phyloP scores from a whole-genome alignment of 2,329 filamentous ascomycete genomes.

The Epichloe scottii region DNA sequence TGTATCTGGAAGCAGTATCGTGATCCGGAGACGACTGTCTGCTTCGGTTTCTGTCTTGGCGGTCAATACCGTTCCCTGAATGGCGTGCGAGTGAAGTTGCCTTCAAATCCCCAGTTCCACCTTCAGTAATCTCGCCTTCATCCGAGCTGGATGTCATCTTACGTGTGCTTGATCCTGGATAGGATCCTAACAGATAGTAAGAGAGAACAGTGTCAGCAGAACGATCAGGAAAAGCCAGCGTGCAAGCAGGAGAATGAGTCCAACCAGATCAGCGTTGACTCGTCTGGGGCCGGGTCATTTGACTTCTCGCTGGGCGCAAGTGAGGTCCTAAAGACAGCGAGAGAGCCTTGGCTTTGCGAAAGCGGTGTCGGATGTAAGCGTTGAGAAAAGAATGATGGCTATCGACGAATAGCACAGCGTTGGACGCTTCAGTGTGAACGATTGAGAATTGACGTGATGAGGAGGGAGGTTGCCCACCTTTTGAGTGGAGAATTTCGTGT shows the following conservation, averaged over 20 bases:
- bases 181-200: slow-evolving; percentile 5
- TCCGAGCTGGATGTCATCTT: slow-evolving; percentile 51
- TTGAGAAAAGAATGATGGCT: background rate
- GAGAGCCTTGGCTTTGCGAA: background rate
- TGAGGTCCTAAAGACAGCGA: background rate
- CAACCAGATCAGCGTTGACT: slow-evolving; percentile 30
- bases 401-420: background rate
- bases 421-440: background rate
- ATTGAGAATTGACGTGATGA: background rate
- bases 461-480: background rate
- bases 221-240: slow-evolving; percentile 15
- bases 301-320: slow-evolving; percentile 5
- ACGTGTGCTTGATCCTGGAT: slow-evolving; percentile 10
- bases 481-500: background rate
- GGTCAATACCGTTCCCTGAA: slow-evolving; percentile 82
- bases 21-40: slow-evolving; percentile 46
- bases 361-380: background rate
- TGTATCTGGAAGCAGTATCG: slow-evolving; percentile 31
- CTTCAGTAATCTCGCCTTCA: slow-evolving; percentile 78
- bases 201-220: slow-evolving; percentile 22
- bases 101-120: slow-evolving; percentile 54
- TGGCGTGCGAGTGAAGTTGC: slow-evolving; percentile 73
- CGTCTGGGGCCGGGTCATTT: slow-evolving; percentile 20
- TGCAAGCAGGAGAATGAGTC: slow-evolving; percentile 25
- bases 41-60: slow-evolving; percentile 67